Base-by-base conservation (phyloP, 1,139 yeast genomes). In the Saccharomyces hybrid region DNA sequence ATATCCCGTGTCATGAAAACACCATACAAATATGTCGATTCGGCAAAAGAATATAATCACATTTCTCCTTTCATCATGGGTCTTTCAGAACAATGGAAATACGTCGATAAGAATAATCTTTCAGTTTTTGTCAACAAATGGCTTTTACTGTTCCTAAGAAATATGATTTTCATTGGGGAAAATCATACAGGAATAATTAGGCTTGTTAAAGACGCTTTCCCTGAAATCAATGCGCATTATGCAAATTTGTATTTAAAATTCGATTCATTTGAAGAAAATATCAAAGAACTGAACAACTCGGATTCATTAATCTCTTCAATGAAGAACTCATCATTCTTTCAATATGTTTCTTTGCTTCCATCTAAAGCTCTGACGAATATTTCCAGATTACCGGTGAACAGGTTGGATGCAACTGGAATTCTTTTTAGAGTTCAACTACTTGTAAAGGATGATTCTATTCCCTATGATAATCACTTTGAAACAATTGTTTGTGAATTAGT, bases 21-120 rank as follows among this genome's bases (percentile, higher is more conserved):
- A 1, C 97, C 97, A 0, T 93, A 86, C 71, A 89, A 87, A 66
- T 91, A 89, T 62, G 78, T 88, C 54, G 98, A 91, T 65, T 65
- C 76, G 56, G 76, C 88, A 1, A 80, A 79, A 52, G 62, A 67
- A 2, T 67, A 70, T 12, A 73, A 71, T 6, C 60, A 68, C 16
- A 65, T 84, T 14, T 87, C 96, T 63, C 86, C 95, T 0, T 82
- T 89, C 56, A 66, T 82, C 1, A 78, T 86, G 47, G 82, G 86
- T 0, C 65, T 89, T 4, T 69, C 82, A 51, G 97, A 91, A 61
- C 98, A 91, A 68, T 80, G 85, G 71, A 75, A 78, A 55, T 87
- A 78, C 65, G 78, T 81, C n/a, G 73, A 74, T 2, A 67, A 73
- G 26, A 60, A 64, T 1, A 55, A 64, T 0, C 63, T 64, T 2